Evolutionary conservation across 495 filamentous ascomycete species (phyloP).

Genomic region (Aspergillus sparsus): DNA sequence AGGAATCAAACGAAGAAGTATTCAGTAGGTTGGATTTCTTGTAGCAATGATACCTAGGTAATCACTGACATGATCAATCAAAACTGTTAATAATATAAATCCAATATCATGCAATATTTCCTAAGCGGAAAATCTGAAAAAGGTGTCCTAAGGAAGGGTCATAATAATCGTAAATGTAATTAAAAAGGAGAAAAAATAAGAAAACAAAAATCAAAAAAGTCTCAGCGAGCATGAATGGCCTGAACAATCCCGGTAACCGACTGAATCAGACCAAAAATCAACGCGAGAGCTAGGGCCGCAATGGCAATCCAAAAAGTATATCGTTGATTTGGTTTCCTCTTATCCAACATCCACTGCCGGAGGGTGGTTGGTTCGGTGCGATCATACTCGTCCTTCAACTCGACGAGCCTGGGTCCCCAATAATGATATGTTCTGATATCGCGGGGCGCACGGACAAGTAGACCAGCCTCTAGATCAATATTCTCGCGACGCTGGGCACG

Average conservation of each 20-base stretch:
- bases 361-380: conserved; percentile 24
- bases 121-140: no score
- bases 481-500: conserved; percentile 12
- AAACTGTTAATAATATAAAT: no score
- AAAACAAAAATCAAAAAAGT: no score
- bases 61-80: no score
- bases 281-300: conserved; percentile 24
- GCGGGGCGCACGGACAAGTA: conserved; percentile 9
- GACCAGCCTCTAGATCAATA: conserved; percentile 19
- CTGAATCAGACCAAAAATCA: conserved; percentile 33
- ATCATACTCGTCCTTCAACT: conserved; percentile 24
- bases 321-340: conserved; percentile 31
- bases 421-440: conserved; percentile 21
- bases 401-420: conserved; percentile 22
- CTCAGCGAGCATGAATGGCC: conserved; percentile 1
- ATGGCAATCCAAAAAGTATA: conserved; percentile 36
- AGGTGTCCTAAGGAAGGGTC: no score
- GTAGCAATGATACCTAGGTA: no score
- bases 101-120: no score
- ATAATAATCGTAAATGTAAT: no score
- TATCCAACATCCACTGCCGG: conserved; percentile 27
- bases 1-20: no score
- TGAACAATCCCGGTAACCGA: conserved; percentile 24
- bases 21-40: no score
- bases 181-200: no score